Conservation (phyloP, 345 rosid species). For the Rhodomyrtus tomentosa region DNA sequence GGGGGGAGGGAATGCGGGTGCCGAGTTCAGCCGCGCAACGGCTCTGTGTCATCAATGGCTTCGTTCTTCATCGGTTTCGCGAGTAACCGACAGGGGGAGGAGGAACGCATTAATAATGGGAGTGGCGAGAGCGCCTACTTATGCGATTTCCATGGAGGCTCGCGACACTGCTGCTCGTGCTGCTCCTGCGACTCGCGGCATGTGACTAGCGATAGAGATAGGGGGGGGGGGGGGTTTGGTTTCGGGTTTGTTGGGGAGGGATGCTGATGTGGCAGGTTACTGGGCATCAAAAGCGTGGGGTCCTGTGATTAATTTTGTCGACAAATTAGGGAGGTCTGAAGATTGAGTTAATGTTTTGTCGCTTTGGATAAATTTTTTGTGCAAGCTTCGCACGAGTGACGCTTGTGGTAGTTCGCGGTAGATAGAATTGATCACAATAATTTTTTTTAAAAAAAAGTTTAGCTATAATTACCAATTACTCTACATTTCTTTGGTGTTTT, state of each 20-base stretch:
- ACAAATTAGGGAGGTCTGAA: not conserved
- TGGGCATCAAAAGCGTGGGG: not conserved
- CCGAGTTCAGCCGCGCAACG: not conserved
- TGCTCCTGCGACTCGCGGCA: not conserved
- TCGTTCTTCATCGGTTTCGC: not conserved
- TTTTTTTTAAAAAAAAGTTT: too few relatives aligned
- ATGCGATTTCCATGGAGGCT: not conserved
- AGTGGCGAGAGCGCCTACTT: not conserved
- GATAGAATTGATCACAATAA: too few relatives aligned
- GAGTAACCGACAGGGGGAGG: not conserved
- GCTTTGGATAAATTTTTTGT: too few relatives aligned
- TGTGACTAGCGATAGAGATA: not conserved
- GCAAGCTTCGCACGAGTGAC: too few relatives aligned
- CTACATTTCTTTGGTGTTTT: too few relatives aligned
- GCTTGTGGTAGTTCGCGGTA: too few relatives aligned
- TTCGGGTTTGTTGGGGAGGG: not conserved
- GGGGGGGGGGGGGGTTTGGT: not conserved
- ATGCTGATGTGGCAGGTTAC: not conserved
- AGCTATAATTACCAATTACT: not conserved
- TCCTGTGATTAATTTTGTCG: not conserved
- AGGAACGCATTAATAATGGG: not conserved
- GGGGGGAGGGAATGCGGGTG: too few relatives aligned
- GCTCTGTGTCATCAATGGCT: not conserved
- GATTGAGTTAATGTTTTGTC: not conserved
- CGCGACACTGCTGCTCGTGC: not conserved